Percentiles rank a stretch among this genome's conserved stretches.
Evolutionary conservation across 345 rosid species (phyloP).

Genomic region (Salix dunnii): DNA sequence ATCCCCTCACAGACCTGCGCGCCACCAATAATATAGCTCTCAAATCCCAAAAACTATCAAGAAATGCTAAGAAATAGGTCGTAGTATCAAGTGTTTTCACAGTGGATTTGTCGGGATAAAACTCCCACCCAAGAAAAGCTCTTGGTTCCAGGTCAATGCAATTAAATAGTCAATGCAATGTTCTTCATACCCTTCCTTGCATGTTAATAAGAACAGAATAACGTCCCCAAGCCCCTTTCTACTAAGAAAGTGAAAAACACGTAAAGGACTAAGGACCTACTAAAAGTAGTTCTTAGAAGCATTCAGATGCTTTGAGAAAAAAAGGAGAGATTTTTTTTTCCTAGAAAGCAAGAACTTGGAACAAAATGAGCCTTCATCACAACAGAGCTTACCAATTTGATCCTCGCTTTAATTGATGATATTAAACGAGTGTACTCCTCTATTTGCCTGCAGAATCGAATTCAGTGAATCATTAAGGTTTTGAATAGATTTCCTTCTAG

Average conservation of each 20-base stretch:
- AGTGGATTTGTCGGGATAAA: neutral
- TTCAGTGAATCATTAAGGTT: neutral
- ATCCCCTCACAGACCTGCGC: conserved; percentile 45
- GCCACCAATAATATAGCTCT: neutral
- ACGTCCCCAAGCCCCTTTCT: neutral
- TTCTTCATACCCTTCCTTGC: neutral
- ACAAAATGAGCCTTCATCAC: neutral
- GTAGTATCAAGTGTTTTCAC: neutral
- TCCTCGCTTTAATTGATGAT: conserved; percentile 73
- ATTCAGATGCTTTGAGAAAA: neutral
- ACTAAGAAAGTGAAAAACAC: neutral
- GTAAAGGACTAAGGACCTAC: neutral
- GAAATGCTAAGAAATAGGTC: neutral
- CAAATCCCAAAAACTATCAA: neutral
- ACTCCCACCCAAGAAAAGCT: neutral
- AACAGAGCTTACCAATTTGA: conserved; percentile 52
- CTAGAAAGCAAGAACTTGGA: neutral
- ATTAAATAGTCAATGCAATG: neutral
- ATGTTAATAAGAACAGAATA: neutral
- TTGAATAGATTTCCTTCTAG: neutral
- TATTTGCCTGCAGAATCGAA: conserved; percentile 50
- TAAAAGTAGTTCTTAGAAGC: neutral
- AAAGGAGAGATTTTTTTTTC: neutral
- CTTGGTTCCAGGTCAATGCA: neutral
- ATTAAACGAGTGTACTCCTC: conserved; percentile 56